Percentiles rank a stretch among this genome's conserved stretches.
Conservation (phyloP, 495 filamentous ascomycete species). For the Xanthoparmelia taractica region DNA sequence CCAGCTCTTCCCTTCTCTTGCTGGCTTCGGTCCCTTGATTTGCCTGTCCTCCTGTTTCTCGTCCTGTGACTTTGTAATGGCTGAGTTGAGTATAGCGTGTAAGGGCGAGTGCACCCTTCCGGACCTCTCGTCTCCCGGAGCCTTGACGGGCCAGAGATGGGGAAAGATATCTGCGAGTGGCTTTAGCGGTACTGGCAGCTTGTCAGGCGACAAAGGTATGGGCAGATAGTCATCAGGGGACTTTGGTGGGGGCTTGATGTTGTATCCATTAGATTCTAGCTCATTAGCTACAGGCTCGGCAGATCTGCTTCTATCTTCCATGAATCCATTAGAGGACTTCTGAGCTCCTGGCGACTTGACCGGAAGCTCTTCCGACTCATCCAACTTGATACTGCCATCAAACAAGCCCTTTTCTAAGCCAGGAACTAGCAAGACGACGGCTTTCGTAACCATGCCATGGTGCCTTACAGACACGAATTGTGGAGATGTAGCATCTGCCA, state of each 20-base stretch:
- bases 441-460: constrained; percentile 66
- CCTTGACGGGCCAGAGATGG: constrained; percentile 80
- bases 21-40: constrained; percentile 48
- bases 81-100: constrained; percentile 65
- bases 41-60: constrained; percentile 44
- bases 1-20: constrained; percentile 52
- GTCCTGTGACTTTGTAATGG: constrained; percentile 55
- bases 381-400: constrained; percentile 54
- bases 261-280: constrained; percentile 13
- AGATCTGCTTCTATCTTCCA: not conserved
- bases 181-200: constrained; percentile 55
- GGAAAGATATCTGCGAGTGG: constrained; percentile 75
- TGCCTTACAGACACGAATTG: constrained; percentile 81
- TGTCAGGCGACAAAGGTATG: constrained; percentile 48
- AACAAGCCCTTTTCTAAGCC: constrained; percentile 89
- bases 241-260: constrained; percentile 20
- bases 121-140: constrained; percentile 74
- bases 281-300: constrained; percentile 16
- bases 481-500: constrained; percentile 74
- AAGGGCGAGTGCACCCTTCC: constrained; percentile 77
- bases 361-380: constrained; percentile 30
- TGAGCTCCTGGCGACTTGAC: constrained; percentile 13
- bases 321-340: not conserved
- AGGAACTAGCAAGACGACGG: constrained; percentile 89
- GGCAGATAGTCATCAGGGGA: constrained; percentile 67